Base-by-base conservation (phyloP, 768 basidiomycete genomes). In the Pleurotus platypus region DNA sequence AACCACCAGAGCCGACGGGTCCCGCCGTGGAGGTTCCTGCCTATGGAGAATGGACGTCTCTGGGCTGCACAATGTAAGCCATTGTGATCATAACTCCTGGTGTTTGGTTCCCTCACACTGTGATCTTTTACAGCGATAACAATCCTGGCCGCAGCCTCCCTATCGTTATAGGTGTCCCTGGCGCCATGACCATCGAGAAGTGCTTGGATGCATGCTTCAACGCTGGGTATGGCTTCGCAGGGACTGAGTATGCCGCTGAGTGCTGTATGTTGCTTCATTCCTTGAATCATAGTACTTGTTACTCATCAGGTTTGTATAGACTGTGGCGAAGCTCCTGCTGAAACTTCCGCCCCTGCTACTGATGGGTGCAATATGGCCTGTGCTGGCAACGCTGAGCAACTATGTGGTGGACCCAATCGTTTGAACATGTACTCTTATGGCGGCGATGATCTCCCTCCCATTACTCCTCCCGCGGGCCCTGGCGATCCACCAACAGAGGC, bases 211-310 rank as follows among this genome's bases (percentile, higher is more conserved):
- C 50, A 15, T 69, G 67, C 55, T 40, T 26, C 1, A 46, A 59
- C 2, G 30, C 53, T 24, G 64, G 62, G 3, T 83, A 69, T 62
- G 62, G 75, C 27, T 78, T 75, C 49, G 81, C 82, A 8, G 84
- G 84, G 4, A 70, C 79, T 5, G 83, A 84, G 66, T 83, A 58
- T 30, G 37, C 49, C 26, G 50, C 57, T 16, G 49, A 58, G 40
- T 58, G 57, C 22, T 50, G 51, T 54, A 40, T 40, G 51, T 26
- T 39, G 20, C 20, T 45, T 45, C 42, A 7, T 45, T 7, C 38
- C 12, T 20, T 45, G 9, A 12, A 26, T 11, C 22, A n/a, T 56
- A n/a, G 45, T 35, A 45, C n/a, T 26, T 18, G 5, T 18, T 26
- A 11, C 38, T 42, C 16, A 40, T 3, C 9, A 2, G 4, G 1